Base-by-base conservation (phyloP, 176 grass and related monocot genomes). In the Otatea glauca region DNA sequence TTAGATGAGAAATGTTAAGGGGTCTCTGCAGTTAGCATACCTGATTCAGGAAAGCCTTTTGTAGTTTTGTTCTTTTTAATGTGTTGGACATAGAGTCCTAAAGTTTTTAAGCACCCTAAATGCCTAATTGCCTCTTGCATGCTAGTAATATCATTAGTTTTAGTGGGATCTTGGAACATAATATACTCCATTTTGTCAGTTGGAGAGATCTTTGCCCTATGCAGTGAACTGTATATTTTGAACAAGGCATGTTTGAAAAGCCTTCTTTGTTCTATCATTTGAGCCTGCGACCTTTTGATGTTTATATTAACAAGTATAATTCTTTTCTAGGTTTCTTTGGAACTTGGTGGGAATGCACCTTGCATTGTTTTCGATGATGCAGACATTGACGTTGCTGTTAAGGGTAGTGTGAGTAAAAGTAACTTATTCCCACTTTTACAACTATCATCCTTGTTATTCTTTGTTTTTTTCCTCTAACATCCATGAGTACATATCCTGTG, bases 311-410 rank as follows among this genome's bases (percentile, higher is more conserved):
- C 54, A 74, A 70, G 42, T 75, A 86, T 49, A 49, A 81, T 72
- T 82, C 38, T 84, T 50, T 55, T 94, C 54, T 75, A 99, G 96
- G 23, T 99, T 41, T 99, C 96, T 13, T 90, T 99, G 91, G 96
- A 99, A 87, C 96, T 99, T 58, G 96, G 96, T 87, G 96, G 96
- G 39, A 99, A 99, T 88, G 96, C 96, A 63, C 96, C 96, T 75
- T 99, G 96, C 86, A 99, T 99, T 85, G 81, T 96, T 80, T 96
- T 99, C 1, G 91, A 99, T 90, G 96, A 99, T 91, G 96, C 96
- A 18, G 96, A 99, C 77, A 88, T 99, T 62, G 93, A 96, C 86
- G 89, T 96, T 82, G 93, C 96, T 79, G 86, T 99, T 64, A 96
- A 99, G 89, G 91, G 93, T 77, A 90, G 79, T 83, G 96, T 99